Conservation (phyloP, 768 basidiomycete species). For the Rhodotorula sphaerocarpa region DNA sequence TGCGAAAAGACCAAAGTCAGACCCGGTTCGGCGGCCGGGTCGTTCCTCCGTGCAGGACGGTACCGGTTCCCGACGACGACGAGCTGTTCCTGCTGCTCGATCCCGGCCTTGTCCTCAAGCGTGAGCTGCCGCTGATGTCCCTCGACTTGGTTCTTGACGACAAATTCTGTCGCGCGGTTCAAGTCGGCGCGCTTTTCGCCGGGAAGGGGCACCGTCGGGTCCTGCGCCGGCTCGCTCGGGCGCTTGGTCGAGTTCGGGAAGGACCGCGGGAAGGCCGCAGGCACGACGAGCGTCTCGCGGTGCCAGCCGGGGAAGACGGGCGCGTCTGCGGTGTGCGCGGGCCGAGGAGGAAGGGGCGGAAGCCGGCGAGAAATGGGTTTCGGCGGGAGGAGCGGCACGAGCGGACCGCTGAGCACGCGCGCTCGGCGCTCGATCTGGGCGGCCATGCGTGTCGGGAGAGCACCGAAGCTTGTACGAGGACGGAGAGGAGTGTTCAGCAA, state of each 20-base stretch:
- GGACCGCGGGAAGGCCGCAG: slow-evolving; percentile 21
- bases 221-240: neutral
- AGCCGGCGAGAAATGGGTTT: slow-evolving; percentile 3
- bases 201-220: neutral
- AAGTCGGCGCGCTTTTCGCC: neutral
- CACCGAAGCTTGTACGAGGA: neutral
- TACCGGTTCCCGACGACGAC: slow-evolving; percentile 15
- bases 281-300: slow-evolving; percentile 6
- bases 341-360: neutral
- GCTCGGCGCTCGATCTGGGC: neutral
- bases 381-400: slow-evolving; percentile 19
- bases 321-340: neutral
- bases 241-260: slow-evolving; percentile 7
- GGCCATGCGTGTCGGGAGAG: neutral
- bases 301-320: slow-evolving; percentile 14
- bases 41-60: neutral
- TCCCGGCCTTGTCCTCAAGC: slow-evolving; percentile 12
- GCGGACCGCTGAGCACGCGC: neutral
- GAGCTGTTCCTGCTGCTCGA: slow-evolving; percentile 21
- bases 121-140: neutral
- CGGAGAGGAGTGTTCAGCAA: neutral
- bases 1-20: slow-evolving; percentile 66
- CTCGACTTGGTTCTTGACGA: slow-evolving; percentile 12
- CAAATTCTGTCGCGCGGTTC: neutral
- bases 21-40: neutral